Evolutionary conservation across 257 asterid species (phyloP).

Genomic region (Solanum chiquidenum): DNA sequence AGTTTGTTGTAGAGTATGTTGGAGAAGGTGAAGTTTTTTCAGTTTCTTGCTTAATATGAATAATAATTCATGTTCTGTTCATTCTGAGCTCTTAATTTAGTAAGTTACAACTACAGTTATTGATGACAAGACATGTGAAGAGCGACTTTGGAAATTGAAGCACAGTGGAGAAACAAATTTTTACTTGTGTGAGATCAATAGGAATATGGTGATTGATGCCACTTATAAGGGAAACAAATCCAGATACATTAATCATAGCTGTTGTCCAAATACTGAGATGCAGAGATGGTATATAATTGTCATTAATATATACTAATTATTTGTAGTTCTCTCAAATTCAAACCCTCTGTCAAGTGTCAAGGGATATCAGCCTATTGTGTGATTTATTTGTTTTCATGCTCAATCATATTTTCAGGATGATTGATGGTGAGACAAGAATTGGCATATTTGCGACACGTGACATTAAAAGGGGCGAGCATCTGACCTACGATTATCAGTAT

Average conservation of each 20-base stretch:
- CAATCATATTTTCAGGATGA: slow-evolving; percentile 50
- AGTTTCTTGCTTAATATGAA: not conserved
- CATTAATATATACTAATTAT: not conserved
- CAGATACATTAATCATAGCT: slow-evolving; percentile 94
- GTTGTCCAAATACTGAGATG: slow-evolving; percentile 96
- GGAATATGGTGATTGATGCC: slow-evolving; percentile 98
- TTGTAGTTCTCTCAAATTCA: not conserved
- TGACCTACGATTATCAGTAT: slow-evolving; percentile 95
- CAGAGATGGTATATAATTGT: slow-evolving; percentile 67
- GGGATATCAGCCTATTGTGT: not conserved
- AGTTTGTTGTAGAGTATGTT: slow-evolving; percentile 89
- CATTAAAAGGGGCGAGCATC: slow-evolving; percentile 79
- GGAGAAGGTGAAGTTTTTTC: slow-evolving; percentile 67
- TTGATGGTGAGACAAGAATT: slow-evolving; percentile 89
- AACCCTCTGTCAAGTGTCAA: not conserved
- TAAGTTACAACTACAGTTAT: slow-evolving; percentile 49
- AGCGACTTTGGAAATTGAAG: slow-evolving; percentile 97
- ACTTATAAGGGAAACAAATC: slow-evolving; percentile 95
- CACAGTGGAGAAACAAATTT: slow-evolving; percentile 83
- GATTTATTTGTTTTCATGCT: not conserved
- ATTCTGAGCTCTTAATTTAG: not conserved
- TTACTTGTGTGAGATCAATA: slow-evolving; percentile 88
- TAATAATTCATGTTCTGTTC: not conserved
- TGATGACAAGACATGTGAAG: slow-evolving; percentile 95
- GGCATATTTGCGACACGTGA: slow-evolving; percentile 90